Conservation (phyloP, 495 filamentous ascomycete genomes). For the Ascodesmis nigricans region DNA sequence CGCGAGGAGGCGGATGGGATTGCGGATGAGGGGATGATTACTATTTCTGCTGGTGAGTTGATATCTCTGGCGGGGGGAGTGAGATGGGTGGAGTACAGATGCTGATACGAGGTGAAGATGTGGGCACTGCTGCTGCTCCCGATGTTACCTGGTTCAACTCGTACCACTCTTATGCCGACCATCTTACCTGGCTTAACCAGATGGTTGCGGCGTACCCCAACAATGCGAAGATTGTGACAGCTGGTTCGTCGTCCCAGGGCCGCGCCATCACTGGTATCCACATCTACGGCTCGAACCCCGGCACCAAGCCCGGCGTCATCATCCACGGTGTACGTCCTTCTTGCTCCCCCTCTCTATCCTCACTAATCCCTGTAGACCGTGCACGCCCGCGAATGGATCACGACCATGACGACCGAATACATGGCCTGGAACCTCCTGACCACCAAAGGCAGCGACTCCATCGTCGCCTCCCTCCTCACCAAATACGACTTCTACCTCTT, state of each 20-base stretch:
- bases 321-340: constrained; percentile 26
- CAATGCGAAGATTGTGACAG: constrained; percentile 32
- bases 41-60: neutral
- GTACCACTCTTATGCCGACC: constrained; percentile 36
- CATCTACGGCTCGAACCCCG: constrained; percentile 34
- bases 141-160: constrained; percentile 32
- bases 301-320: constrained; percentile 34
- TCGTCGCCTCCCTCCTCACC: constrained; percentile 28
- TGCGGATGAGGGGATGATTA: neutral
- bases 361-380: neutral
- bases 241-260: constrained; percentile 31
- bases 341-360: neutral
- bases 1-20: constrained; percentile 18
- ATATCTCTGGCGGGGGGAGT: constrained; percentile 5
- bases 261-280: constrained; percentile 35
- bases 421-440: constrained; percentile 32
- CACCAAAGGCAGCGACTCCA: constrained; percentile 21
- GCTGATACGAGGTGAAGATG: constrained; percentile 9
- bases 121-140: constrained; percentile 6
- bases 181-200: constrained; percentile 31
- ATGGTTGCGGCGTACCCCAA: constrained; percentile 27
- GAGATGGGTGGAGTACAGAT: too few species aligned
- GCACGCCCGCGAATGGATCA: neutral
- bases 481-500: constrained; percentile 43
- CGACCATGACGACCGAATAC: constrained; percentile 26